Conservation (phyloP, 306 rosid genomes). For the Arachis hypogaea region DNA sequence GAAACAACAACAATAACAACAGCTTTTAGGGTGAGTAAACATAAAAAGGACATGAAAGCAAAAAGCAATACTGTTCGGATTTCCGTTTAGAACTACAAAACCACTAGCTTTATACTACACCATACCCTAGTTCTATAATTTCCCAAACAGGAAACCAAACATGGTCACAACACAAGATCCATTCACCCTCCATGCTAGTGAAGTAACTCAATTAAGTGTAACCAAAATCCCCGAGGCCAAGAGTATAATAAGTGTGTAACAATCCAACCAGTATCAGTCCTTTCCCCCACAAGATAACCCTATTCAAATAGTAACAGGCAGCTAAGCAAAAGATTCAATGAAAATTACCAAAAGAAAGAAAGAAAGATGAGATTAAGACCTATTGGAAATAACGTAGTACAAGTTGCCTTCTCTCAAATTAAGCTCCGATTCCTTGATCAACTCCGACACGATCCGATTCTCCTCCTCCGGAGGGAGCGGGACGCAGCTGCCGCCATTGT, state of each 20-base stretch:
- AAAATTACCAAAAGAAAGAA: not conserved
- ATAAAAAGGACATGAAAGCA: constrained; percentile 2
- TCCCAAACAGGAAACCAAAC: too few relatives aligned
- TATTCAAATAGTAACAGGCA: constrained; percentile 26
- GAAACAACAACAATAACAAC: not conserved
- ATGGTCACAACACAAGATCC: constrained; percentile 23
- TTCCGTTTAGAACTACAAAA: too few relatives aligned
- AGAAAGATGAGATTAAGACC: constrained; percentile 45
- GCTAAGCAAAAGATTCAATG: constrained; percentile 1
- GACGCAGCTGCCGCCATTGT: constrained; percentile 64
- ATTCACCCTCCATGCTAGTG: constrained; percentile 11
- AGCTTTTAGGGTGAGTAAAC: not conserved
- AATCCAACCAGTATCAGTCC: not conserved
- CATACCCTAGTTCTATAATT: too few relatives aligned
- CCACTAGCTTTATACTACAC: too few relatives aligned
- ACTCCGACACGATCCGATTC: constrained; percentile 69
- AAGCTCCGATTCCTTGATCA: constrained; percentile 67
- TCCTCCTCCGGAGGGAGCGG: constrained; percentile 84
- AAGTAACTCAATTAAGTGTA: constrained; percentile 10
- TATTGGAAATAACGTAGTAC: constrained; percentile 73
- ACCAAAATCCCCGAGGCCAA: constrained; percentile 19
- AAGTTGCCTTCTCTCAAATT: constrained; percentile 82
- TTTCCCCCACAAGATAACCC: constrained; percentile 6
- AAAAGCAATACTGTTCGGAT: not conserved
- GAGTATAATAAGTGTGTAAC: not conserved